Evolutionary conservation across 805 yeast species (phyloP), one percentile per base, ranked within the genome.

Genomic region (Saccharomycopsis olivae): DNA sequence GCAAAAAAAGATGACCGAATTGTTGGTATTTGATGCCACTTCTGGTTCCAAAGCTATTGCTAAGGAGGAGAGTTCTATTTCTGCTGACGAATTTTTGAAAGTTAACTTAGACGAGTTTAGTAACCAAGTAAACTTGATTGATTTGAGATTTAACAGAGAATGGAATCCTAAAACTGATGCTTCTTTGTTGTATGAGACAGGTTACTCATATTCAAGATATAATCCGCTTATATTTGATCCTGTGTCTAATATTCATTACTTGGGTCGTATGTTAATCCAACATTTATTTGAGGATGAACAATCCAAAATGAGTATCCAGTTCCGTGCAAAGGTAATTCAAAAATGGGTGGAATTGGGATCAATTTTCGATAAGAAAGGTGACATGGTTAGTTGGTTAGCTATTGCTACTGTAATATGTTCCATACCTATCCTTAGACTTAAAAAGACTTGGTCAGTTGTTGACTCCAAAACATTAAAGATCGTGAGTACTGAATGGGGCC

Each of bases 361-460:
- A 47, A 62, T 66, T 20, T 71, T 89, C 46, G 92, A 85, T 52
- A 73, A 72, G 44, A 62, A 73, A 23, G 97, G 97, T 36, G 94
- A 89, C 55, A 85, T 86, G 88, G 88, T 87, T 0, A 78, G 92
- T 23, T 89, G 96, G 96, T 62, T 86, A 18, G 95, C 95, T 0
- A 75, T 89, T 49, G 85, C 95, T 1, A 77, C 92, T 0, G 68
- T 81, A 1, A 68, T 88, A 2, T 79, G 95, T 51, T 82, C 94
- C 0, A 73, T 80, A 40, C 94, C 96, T 0, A 66, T 89, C 2
- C 61, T 89, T 42, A 69, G 97, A 48, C 63, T 89, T 34, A 62
- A 71, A 20, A 69, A 71, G 39, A 69, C 88, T 1, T 89, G 97
- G 97, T 62, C 77, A 5, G 62, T 65, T 35, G 83, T 87, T 3